These are phyloP conservation scores for Calocybe indica DNA, from an alignment of 768 basidiomycete genomes.

Conservation along the genomic window DNA sequence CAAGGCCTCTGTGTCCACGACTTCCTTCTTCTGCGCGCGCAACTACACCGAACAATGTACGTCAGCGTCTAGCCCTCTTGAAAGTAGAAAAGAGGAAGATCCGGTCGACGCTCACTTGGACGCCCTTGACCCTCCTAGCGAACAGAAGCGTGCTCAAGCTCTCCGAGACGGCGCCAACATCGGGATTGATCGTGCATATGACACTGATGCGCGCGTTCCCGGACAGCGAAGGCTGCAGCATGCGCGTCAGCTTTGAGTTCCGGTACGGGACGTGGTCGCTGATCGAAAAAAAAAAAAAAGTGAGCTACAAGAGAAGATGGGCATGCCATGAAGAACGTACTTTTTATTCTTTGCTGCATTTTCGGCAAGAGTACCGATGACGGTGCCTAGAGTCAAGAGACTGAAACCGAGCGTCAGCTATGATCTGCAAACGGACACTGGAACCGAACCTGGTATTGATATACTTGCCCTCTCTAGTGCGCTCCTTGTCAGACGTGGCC, in stretches of 20 bases:
- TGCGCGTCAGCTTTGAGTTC: conserved; percentile 90
- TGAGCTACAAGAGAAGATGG: neutral
- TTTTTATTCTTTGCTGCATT: conserved; percentile 72
- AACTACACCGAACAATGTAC: conserved; percentile 32
- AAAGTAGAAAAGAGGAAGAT: neutral
- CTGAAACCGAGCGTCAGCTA: conserved; percentile 30
- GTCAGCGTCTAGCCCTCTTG: neutral
- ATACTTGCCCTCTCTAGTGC: conserved; percentile 94
- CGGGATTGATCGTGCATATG: conserved; percentile 93
- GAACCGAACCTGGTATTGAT: conserved; percentile 77
- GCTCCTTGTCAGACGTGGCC: conserved; percentile 91
- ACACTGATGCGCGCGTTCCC: conserved; percentile 96
- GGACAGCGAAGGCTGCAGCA: conserved; percentile 91
- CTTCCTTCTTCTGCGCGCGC: conserved; percentile 87
- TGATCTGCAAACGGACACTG: neutral
- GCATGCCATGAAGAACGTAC: conserved; percentile 26
- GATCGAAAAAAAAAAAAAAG: neutral
- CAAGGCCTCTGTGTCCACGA: conserved; percentile 88
- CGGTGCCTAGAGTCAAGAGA: conserved; percentile 86
- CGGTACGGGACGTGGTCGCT: conserved; percentile 92
- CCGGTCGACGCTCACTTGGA: conserved; percentile 45
- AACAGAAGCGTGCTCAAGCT: conserved; percentile 87
- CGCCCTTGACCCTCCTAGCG: conserved; percentile 86
- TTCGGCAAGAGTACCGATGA: conserved; percentile 89
- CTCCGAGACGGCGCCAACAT: conserved; percentile 70